Base-by-base conservation (phyloP, 306 rosid species). In the Purshia tridentata region DNA sequence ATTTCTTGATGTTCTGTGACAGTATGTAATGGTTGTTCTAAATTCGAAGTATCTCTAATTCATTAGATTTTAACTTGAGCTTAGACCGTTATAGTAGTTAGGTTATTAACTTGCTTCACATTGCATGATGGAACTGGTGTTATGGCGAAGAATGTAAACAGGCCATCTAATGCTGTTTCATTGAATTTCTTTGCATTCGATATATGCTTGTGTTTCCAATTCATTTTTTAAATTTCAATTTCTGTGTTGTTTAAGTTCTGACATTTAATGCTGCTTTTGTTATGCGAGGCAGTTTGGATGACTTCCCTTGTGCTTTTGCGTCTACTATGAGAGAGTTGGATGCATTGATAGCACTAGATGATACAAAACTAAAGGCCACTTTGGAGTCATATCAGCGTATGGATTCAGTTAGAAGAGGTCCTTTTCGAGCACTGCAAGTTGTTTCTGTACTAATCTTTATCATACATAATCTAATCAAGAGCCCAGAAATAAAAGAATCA, bases 351-450 rank as follows among this genome's bases (percentile, higher is more conserved):
- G 87, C 81, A 73, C 84, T 88, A 49, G 90, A 84, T 76, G 99
- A 90, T 73, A 53, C 46, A 18, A 80, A 80, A 74, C 82, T 95
- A 46, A 88, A 62, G 53, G 72, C 47, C 70, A 49, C 67, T 65
- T 77, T 95, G 81, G 96, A 95, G 72, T 90, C 98, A 45, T 95
- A 95, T 65, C 78, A 67, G 61, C 84, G 62, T 70, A 84, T 91
- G 85, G 89, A 82, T 79, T 85, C 92, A 62, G 84, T 85, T 57
- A 84, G 87, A 87, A 82, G 83, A 73, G 97, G 98, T 53, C 99
- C 99, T 64, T 88, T 88, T 51, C 90, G 96, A 76, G 91, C 88
- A 12, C 67, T 90, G 57, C 99, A 95, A 84, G 81, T 75, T 41
- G 88, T 84, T 80, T 85, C 96, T 9, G 63, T 88, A 37, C 64